Evolutionary conservation across 768 basidiomycete genomes (phyloP), one percentile per base, ranked within the genome.

Genomic region (Cystoderma amianthinum): DNA sequence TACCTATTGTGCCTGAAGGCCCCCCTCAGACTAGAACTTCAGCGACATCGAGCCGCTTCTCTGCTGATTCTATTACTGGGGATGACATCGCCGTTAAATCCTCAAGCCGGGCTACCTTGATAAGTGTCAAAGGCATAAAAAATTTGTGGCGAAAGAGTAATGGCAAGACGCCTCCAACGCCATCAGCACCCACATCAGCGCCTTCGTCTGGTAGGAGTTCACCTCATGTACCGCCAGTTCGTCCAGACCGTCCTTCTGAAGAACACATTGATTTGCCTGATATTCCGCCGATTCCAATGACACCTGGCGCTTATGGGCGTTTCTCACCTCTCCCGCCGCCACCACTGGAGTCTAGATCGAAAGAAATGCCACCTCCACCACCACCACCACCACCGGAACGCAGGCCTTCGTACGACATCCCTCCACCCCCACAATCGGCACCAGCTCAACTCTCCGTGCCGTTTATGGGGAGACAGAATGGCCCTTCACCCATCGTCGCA

Each of bases 141-240:
- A 82, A 76, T 46, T 56, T 91, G 16, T 91, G 88, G 87, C 76
- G 84, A 51, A 85, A 74, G 71, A 85, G 81, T 50, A 78, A 71
- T 41, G 76, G 72, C 48, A 73, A 64, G 48, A 63, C 70, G 20
- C 54, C 61, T 18, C 44, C 51, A 72, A 74, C 52, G 68, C 68
- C 38, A 70, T 73, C 59, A 55, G 71, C 33, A 66, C 74, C 28
- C 67, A 76, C 61, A 25, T 33, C 54, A 15, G 44, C 53, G 9
- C 46, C 51, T 39, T 22, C 58, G 7, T 53, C 62, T 25, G 57
- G 59, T 23, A 51, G 60, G 24, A 41, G 49, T 11, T 61, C 65
- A 10, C 55, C 63, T 16, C 65, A 63, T 44, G 61, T 59, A 38
- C 57, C 61, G 2, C 59, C 63, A 2, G 59, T 60, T 32, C 56